These are phyloP conservation scores for Diddensiella transvaalensis DNA, from an alignment of 805 yeast species.

Conservation along the genomic window DNA sequence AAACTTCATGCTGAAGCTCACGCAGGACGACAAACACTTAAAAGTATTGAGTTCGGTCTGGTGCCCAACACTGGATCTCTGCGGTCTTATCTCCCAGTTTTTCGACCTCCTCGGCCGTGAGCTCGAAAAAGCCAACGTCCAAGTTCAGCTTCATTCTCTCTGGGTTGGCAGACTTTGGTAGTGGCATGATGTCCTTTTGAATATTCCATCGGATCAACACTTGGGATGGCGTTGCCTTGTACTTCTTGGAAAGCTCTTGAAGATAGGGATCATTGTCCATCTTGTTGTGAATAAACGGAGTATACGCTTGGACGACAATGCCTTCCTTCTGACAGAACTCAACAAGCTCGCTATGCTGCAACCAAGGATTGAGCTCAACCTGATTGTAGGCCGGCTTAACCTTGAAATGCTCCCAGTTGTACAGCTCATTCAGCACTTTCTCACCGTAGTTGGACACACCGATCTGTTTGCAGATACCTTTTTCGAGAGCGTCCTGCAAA, in stretches of 20 bases:
- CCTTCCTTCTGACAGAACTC: conserved; percentile 50
- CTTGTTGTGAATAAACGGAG: conserved; percentile 65
- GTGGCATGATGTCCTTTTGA: conserved; percentile 65
- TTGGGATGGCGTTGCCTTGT: conserved; percentile 53
- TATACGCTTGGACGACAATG: conserved; percentile 60
- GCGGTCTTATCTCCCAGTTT: conserved; percentile 30
- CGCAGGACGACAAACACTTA: no score
- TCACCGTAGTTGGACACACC: conserved; percentile 66
- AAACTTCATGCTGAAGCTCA: no score
- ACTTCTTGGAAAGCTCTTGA: conserved; percentile 45
- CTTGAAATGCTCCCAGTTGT: conserved; percentile 43
- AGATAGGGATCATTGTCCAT: conserved; percentile 52
- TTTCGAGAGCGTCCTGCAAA: conserved; percentile 47
- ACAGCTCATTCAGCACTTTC: conserved; percentile 51
- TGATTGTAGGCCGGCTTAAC: conserved; percentile 70
- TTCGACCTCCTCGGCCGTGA: conserved; percentile 42
- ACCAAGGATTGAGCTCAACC: conserved; percentile 82
- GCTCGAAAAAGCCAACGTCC: conserved; percentile 47
- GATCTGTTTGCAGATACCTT: conserved; percentile 48
- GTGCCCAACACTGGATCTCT: conserved; percentile 1
- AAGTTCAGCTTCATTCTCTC: conserved; percentile 52
- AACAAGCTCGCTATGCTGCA: conserved; percentile 58
- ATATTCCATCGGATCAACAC: conserved; percentile 68
- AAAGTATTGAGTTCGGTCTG: conserved; percentile 5
- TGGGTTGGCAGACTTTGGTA: conserved; percentile 58